A percentile compares a stretch with the other conserved stretches of the same genome.
Conservation (phyloP, 345 rosid genomes). For the Eucalyptus sp. region DNA sequence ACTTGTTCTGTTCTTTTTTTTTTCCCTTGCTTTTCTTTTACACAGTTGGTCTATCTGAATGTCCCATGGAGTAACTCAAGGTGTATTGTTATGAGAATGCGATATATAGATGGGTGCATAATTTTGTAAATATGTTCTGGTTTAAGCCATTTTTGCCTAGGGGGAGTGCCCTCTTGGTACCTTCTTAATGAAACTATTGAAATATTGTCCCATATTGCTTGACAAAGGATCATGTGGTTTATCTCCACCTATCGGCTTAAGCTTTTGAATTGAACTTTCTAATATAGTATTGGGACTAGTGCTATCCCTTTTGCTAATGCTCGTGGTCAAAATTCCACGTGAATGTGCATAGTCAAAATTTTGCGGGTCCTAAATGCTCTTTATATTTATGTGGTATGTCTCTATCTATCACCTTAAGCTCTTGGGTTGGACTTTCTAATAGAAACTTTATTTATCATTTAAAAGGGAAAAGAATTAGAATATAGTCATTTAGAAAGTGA, state of each 20-base stretch:
- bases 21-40: neutral
- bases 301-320: neutral
- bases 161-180: neutral
- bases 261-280: neutral
- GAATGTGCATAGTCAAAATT: neutral
- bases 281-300: neutral
- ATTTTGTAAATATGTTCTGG: neutral
- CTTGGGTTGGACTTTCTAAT: neutral
- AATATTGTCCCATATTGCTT: neutral
- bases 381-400: neutral
- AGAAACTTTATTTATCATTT: neutral
- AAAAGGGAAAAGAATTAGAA: neutral
- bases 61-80: neutral
- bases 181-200: neutral
- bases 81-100: neutral
- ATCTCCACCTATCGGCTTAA: neutral
- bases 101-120: neutral
- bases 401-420: neutral
- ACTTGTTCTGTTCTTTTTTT: neutral
- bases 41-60: neutral
- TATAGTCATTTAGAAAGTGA: neutral
- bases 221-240: neutral
- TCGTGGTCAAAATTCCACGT: neutral
- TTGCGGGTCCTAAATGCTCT: neutral
- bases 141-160: neutral